phyloP scores from a whole-genome alignment of 805 yeast species.

The Lipomyces orientalis region DNA sequence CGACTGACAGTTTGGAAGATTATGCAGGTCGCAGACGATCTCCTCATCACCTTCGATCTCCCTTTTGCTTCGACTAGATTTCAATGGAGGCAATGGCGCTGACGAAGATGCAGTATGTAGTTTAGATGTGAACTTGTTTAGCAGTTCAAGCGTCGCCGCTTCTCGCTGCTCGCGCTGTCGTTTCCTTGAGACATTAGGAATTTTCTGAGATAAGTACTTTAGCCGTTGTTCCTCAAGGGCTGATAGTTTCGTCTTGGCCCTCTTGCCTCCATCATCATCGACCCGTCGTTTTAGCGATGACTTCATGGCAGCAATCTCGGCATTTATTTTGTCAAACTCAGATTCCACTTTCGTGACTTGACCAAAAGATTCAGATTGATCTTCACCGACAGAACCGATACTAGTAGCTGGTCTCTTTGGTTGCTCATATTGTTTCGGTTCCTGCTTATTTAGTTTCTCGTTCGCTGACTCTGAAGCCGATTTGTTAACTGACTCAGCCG shows the following conservation, averaged over 20 bases:
- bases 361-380: slow-evolving; percentile 12
- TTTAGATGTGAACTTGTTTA: slow-evolving; percentile 43
- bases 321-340: slow-evolving; percentile 31
- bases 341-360: slow-evolving; percentile 19
- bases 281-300: slow-evolving; percentile 24
- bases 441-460: not conserved
- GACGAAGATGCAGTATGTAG: slow-evolving; percentile 29
- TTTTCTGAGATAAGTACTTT: slow-evolving; percentile 19
- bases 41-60: slow-evolving; percentile 15
- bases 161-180: slow-evolving; percentile 40
- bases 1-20: slow-evolving; percentile 38
- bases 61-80: not conserved
- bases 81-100: slow-evolving; percentile 6
- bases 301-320: slow-evolving; percentile 35
- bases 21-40: slow-evolving; percentile 35
- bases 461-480: not conserved
- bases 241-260: slow-evolving; percentile 20
- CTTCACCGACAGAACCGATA: slow-evolving; percentile 8
- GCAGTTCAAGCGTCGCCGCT: slow-evolving; percentile 41
- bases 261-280: not conserved
- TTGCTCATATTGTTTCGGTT: not conserved
- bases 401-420: not conserved
- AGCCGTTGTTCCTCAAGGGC: slow-evolving; percentile 45
- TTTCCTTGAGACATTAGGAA: slow-evolving; percentile 18
- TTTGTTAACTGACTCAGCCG: not conserved